Conservation (phyloP, 129 eudicot genomes). For the Pulicaria dysenterica region DNA sequence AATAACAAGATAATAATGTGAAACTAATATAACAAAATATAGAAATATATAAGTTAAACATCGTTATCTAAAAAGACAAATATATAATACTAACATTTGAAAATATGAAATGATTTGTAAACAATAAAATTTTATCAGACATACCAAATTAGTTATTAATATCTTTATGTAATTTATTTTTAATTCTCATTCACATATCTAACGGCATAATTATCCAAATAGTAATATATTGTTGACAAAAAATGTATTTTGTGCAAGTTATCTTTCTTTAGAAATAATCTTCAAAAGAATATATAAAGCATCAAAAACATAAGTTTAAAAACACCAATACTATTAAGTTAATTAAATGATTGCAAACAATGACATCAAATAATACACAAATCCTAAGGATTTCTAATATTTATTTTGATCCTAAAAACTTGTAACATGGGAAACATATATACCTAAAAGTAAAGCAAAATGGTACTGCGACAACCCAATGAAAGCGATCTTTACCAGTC, state of each 20-base stretch:
- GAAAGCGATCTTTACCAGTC: conserved; percentile 48
- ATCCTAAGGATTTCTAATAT: conserved; percentile 11
- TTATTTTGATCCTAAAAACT: conserved; percentile 5
- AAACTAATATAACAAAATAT: too few relatives aligned
- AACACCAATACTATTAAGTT: conserved; percentile 11
- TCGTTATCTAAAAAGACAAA: too few relatives aligned
- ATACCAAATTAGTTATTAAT: too few relatives aligned
- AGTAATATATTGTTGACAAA: background rate
- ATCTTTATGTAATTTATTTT: too few relatives aligned
- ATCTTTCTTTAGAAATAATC: background rate
- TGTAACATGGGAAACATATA: background rate
- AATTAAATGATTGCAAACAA: conserved; percentile 33
- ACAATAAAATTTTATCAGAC: too few relatives aligned
- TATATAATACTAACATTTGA: too few relatives aligned
- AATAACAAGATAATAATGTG: too few relatives aligned
- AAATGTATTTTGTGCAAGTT: background rate
- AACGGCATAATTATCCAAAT: too few relatives aligned
- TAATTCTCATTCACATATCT: too few relatives aligned
- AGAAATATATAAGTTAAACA: too few relatives aligned
- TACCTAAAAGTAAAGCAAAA: conserved; percentile 39
- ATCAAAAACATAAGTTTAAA: background rate
- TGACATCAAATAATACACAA: conserved; percentile 25
- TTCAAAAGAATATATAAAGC: background rate
- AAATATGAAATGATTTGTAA: too few relatives aligned
- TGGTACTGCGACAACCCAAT: conserved; percentile 39